Evolutionary conservation across 2,329 filamentous ascomycete species (phyloP).

Genomic region (Colletotrichum tabaci): DNA sequence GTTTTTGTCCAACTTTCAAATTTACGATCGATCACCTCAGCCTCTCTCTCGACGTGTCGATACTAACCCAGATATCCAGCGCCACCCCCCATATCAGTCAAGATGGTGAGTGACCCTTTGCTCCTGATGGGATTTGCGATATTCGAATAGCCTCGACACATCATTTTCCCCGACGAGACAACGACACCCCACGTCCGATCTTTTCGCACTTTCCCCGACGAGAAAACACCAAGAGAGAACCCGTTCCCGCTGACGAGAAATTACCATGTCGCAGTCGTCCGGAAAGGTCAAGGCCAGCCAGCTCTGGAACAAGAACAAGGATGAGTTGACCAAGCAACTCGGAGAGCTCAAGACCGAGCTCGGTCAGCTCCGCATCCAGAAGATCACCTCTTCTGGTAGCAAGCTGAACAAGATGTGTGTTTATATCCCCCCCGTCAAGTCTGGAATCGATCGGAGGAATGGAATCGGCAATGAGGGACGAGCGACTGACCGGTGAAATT

Average conservation of each 20-base stretch:
- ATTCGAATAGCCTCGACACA: constrained; percentile 21
- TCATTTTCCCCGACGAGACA: constrained; percentile 23
- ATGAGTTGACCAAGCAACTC: constrained; percentile 96
- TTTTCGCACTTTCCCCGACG: constrained; percentile 16
- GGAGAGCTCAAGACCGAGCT: constrained; percentile 97
- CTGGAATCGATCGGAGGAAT: constrained; percentile 39
- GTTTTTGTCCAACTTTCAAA: constrained; percentile 10
- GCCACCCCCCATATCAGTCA: constrained; percentile 43
- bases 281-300: constrained; percentile 91
- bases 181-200: constrained; percentile 31
- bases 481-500: constrained; percentile 37
- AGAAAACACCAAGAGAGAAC: constrained; percentile 16
- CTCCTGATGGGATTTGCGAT: constrained; percentile 28
- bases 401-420: constrained; percentile 98
- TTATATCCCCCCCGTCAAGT: constrained; percentile 40
- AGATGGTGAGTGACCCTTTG: constrained; percentile 42
- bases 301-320: constrained; percentile 99
- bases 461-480: constrained; percentile 21
- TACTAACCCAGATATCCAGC: constrained; percentile 43
- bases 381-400: constrained; percentile 94
- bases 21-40: constrained; percentile 18
- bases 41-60: constrained; percentile 39
- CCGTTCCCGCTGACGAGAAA: constrained; percentile 40
- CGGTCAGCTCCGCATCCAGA: constrained; percentile 96
- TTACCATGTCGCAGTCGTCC: constrained; percentile 56